Conservation (phyloP, 352 stramenopile genomes). For the Phytopythium litorale region DNA sequence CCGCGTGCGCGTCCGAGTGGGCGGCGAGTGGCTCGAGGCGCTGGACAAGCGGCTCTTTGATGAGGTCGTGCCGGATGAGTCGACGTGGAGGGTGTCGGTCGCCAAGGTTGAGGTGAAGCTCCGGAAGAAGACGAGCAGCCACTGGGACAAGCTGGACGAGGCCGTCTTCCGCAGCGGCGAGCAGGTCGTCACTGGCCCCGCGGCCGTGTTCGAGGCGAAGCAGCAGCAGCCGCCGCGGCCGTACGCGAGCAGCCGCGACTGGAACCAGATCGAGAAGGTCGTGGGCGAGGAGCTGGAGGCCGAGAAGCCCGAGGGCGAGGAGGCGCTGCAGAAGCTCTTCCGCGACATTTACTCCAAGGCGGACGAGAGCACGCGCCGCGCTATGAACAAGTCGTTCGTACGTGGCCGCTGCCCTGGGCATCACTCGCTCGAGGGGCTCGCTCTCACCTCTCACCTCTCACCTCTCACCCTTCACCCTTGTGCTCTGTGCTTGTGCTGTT, state of each 20-base stretch:
- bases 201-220: conserved; percentile 62
- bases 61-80: conserved; percentile 51
- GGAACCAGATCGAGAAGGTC: conserved; percentile 83
- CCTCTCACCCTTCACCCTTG: not conserved
- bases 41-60: conserved; percentile 72
- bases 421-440: not conserved
- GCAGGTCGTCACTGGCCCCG: conserved; percentile 46
- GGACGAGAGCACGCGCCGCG: conserved; percentile 85
- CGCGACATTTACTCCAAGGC: conserved; percentile 91
- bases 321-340: conserved; percentile 91
- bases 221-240: conserved; percentile 41
- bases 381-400: conserved; percentile 94
- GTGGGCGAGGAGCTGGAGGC: conserved; percentile 77
- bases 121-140: conserved; percentile 55
- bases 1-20: conserved; percentile 40
- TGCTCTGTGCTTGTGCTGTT: not conserved
- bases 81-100: conserved; percentile 52
- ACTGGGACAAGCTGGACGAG: conserved; percentile 79
- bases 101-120: conserved; percentile 84
- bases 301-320: conserved; percentile 90
- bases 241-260: conserved; percentile 85
- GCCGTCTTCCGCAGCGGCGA: conserved; percentile 34
- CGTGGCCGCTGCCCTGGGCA: conserved; percentile 12
- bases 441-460: not conserved
- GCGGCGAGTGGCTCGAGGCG: conserved; percentile 51